Percentiles rank a stretch among this genome's conserved stretches.
Evolutionary conservation across 1,284 basidiomycete genomes (phyloP).

Genomic region (Phlebopus sp.): DNA sequence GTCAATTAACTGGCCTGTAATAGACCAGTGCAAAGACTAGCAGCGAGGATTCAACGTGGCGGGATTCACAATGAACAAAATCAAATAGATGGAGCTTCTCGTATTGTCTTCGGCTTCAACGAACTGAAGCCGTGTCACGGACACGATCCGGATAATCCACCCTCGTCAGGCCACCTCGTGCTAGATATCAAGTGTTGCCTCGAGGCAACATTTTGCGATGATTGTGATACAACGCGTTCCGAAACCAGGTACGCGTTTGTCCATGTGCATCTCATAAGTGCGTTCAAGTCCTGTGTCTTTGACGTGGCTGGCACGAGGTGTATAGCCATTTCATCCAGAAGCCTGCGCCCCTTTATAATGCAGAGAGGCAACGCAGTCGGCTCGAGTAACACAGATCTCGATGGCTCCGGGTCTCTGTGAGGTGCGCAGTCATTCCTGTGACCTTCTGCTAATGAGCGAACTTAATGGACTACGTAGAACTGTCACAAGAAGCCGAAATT

Average conservation of each 20-base stretch:
- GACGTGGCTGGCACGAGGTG: constrained; percentile 30
- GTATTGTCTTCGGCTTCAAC: background rate
- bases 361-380: constrained; percentile 4
- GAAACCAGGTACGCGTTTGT: constrained; percentile 9
- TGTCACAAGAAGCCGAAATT: constrained; percentile 56
- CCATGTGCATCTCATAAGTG: constrained; percentile 5
- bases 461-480: constrained; percentile 36
- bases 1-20: constrained; percentile 12
- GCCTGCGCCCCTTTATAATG: constrained; percentile 7
- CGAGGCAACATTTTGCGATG: constrained; percentile 4
- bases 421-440: constrained; percentile 18
- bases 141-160: constrained; percentile 12
- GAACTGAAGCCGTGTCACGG: constrained; percentile 21
- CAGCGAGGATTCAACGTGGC: constrained; percentile 29
- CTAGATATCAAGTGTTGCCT: background rate
- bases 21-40: too few relatives aligned
- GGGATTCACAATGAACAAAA: constrained; percentile 16
- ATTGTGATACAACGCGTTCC: constrained; percentile 18
- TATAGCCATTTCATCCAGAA: constrained; percentile 6
- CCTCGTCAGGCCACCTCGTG: background rate
- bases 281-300: constrained; percentile 8
- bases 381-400: constrained; percentile 11
- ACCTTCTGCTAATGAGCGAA: constrained; percentile 1
- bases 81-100: constrained; percentile 29
- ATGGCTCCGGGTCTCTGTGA: constrained; percentile 30